Evolutionary conservation across 1,139 yeast species (phyloP).

Genomic region (Blastobotrys serpentis): DNA sequence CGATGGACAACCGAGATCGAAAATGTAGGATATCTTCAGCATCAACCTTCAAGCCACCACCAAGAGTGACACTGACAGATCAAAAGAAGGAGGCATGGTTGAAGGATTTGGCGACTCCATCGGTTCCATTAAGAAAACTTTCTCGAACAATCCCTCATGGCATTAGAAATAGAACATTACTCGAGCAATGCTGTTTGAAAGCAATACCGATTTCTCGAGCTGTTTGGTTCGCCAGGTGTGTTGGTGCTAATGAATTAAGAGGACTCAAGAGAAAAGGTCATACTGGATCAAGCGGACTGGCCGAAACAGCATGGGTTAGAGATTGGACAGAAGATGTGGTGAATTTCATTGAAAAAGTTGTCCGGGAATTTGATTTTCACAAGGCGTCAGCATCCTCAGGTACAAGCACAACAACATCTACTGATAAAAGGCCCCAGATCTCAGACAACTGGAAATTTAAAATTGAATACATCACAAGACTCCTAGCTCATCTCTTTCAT

Average conservation of each 20-base stretch:
- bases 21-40: constrained; percentile 59
- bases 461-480: constrained; percentile 58
- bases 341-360: constrained; percentile 55
- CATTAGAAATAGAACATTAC: constrained; percentile 63
- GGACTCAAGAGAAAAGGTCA: constrained; percentile 57
- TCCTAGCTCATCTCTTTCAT: constrained; percentile 62
- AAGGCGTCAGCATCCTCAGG: constrained; percentile 25
- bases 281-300: constrained; percentile 25
- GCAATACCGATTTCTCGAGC: constrained; percentile 75
- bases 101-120: constrained; percentile 67
- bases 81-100: constrained; percentile 85
- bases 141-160: constrained; percentile 92
- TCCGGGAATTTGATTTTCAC: constrained; percentile 23
- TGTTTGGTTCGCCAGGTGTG: constrained; percentile 86
- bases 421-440: neutral
- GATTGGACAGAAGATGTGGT: constrained; percentile 87
- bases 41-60: constrained; percentile 71
- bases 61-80: constrained; percentile 85
- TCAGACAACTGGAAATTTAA: constrained; percentile 46
- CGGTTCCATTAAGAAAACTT: constrained; percentile 62
- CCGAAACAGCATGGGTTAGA: constrained; percentile 65
- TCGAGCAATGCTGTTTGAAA: constrained; percentile 69
- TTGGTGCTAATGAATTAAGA: constrained; percentile 76
- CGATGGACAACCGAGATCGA: constrained; percentile 63
- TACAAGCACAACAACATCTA: too few species aligned